Evolutionary conservation across 768 basidiomycete genomes (phyloP).

Genomic region (Saitozyma podzolica): DNA sequence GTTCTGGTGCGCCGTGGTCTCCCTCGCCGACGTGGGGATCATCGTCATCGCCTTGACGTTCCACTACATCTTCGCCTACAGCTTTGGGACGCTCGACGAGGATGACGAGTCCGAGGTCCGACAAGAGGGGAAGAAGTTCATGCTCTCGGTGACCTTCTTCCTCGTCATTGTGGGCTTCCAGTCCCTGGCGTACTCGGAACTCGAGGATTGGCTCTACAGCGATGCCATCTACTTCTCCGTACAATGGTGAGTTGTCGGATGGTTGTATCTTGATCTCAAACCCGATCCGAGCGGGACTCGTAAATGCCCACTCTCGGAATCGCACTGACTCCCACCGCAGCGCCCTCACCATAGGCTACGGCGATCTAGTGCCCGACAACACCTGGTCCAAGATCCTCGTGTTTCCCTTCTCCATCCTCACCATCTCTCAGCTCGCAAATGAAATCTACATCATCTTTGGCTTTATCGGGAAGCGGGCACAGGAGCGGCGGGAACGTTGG

Average conservation of each 20-base stretch:
- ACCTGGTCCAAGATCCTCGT: slow-evolving; percentile 40
- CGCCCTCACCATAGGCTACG: slow-evolving; percentile 42
- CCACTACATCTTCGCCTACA: slow-evolving; percentile 40
- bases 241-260: neutral
- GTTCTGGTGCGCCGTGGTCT: slow-evolving; percentile 45
- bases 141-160: slow-evolving; percentile 40
- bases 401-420: slow-evolving; percentile 48
- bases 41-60: slow-evolving; percentile 34
- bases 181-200: slow-evolving; percentile 45
- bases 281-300: too few species aligned
- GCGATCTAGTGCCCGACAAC: slow-evolving; percentile 33
- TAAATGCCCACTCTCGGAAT: too few species aligned
- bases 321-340: neutral
- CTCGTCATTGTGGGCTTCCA: slow-evolving; percentile 45
- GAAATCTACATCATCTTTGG: slow-evolving; percentile 45
- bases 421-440: slow-evolving; percentile 50
- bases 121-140: slow-evolving; percentile 37
- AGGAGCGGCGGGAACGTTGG: slow-evolving; percentile 40
- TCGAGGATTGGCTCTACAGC: slow-evolving; percentile 51
- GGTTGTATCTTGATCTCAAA: too few species aligned
- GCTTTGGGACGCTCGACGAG: neutral
- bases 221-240: slow-evolving; percentile 20
- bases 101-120: slow-evolving; percentile 16
- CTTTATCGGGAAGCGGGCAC: slow-evolving; percentile 40
- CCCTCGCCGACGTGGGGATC: slow-evolving; percentile 31